A percentile compares a stretch with the other conserved stretches of the same genome.
phyloP scores from a whole-genome alignment of 2,329 filamentous ascomycete genomes.

The Aspergillus costaricaensis region DNA sequence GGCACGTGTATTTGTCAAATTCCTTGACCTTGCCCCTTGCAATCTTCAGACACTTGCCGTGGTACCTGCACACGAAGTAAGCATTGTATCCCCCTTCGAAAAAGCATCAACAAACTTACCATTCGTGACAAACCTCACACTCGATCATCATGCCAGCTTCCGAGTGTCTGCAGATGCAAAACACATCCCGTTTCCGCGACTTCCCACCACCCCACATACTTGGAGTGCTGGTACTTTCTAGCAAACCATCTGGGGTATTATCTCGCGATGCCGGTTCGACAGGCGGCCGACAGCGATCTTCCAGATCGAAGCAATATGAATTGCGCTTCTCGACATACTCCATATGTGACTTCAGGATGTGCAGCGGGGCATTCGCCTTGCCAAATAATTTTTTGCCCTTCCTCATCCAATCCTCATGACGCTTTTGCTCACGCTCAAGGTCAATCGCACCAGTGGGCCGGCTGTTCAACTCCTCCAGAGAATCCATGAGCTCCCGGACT shows the following conservation, averaged over 20 bases:
- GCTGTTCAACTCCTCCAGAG: slow-evolving; percentile 83
- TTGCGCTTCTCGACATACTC: slow-evolving; percentile 90
- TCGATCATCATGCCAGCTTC: slow-evolving; percentile 99
- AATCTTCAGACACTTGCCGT: slow-evolving; percentile 97
- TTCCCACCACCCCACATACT: slow-evolving; percentile 48
- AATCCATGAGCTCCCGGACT: slow-evolving; percentile 86
- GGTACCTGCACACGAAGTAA: slow-evolving; percentile 67
- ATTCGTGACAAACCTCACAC: slow-evolving; percentile 96
- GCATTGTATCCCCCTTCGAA: not conserved
- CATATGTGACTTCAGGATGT: slow-evolving; percentile 94
- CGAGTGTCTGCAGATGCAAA: slow-evolving; percentile 90
- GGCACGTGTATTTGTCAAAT: slow-evolving; percentile 96
- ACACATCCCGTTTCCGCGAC: slow-evolving; percentile 73
- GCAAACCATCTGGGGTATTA: slow-evolving; percentile 62
- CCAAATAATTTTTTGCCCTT: slow-evolving; percentile 97
- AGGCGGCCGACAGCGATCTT: slow-evolving; percentile 83
- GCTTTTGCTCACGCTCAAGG: slow-evolving; percentile 88
- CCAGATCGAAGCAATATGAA: slow-evolving; percentile 84
- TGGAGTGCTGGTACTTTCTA: slow-evolving; percentile 43
- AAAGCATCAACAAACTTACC: slow-evolving; percentile 59
- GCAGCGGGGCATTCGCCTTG: slow-evolving; percentile 93
- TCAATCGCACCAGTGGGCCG: slow-evolving; percentile 90
- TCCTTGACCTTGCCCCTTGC: slow-evolving; percentile 97
- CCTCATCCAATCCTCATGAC: slow-evolving; percentile 98
- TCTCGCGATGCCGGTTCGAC: slow-evolving; percentile 91